These are phyloP conservation scores for Hemerocallis citrina DNA, from an alignment of 106 monocot species.

Conservation along the genomic window DNA sequence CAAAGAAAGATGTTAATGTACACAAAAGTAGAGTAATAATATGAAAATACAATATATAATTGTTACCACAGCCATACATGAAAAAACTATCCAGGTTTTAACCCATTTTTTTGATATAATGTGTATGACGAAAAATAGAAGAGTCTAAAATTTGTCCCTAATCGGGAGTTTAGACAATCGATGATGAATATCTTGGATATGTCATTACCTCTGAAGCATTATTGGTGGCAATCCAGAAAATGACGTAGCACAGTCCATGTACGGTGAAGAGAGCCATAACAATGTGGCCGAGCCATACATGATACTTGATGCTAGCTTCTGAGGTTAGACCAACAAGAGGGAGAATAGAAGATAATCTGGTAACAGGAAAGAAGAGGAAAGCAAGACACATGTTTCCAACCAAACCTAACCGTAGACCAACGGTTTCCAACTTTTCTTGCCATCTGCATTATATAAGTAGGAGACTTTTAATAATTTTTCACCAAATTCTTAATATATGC, in stretches of 20 bases:
- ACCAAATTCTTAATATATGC: not conserved
- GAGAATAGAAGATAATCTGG: slow-evolving; percentile 50
- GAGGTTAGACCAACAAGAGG: slow-evolving; percentile 70
- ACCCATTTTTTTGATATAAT: not conserved
- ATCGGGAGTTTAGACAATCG: too few species aligned
- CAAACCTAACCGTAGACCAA: slow-evolving; percentile 32
- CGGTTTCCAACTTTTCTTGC: slow-evolving; percentile 38
- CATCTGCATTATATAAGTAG: slow-evolving; percentile 22
- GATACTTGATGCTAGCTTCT: slow-evolving; percentile 73
- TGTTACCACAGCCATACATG: not conserved
- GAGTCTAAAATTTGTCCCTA: too few species aligned
- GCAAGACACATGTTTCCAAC: slow-evolving; percentile 50
- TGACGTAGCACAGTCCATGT: slow-evolving; percentile 51
- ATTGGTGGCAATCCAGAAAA: slow-evolving; percentile 44
- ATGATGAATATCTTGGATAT: slow-evolving; percentile 5
- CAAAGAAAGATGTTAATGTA: not conserved
- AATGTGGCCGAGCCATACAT: slow-evolving; percentile 79
- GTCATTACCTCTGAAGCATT: slow-evolving; percentile 31
- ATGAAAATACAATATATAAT: not conserved
- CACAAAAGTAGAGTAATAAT: not conserved
- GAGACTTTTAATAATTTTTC: not conserved
- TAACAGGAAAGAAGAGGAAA: slow-evolving; percentile 85
- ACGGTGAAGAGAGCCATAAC: slow-evolving; percentile 46
- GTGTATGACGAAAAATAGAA: too few species aligned
- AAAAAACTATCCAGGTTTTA: not conserved